Conservation (phyloP, 148 eudicot genomes). For the Fagopyrum homotropicum region DNA sequence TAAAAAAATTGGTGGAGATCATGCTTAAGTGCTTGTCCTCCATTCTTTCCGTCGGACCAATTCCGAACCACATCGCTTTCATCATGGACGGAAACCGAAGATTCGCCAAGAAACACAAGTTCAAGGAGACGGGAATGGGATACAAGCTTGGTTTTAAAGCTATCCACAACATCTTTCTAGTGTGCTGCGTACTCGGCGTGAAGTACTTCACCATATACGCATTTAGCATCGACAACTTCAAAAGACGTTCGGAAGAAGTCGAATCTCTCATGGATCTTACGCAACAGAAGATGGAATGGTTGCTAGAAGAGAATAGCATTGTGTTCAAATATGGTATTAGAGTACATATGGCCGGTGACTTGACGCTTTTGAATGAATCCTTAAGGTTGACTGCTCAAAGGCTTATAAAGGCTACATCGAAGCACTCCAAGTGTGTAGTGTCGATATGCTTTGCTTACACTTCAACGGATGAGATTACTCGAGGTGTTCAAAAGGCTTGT, state of each 20-base stretch:
- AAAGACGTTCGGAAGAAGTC: conserved; percentile 32
- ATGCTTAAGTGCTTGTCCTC: conserved; percentile 16
- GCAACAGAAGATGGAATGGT: conserved; percentile 26
- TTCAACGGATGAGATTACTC: conserved; percentile 59
- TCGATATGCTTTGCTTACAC: conserved; percentile 56
- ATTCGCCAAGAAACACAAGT: conserved; percentile 22
- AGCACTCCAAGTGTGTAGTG: conserved; percentile 16
- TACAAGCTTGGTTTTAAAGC: conserved; percentile 26
- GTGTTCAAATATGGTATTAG: conserved; percentile 26
- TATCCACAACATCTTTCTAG: conserved; percentile 25
- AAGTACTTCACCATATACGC: conserved; percentile 29
- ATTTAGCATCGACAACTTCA: conserved; percentile 44
- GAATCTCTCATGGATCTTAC: conserved; percentile 26
- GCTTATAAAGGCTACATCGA: conserved; percentile 23
- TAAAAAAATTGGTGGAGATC: neutral
- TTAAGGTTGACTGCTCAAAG: conserved; percentile 24
- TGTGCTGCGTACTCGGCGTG: conserved; percentile 30
- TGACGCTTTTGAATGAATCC: conserved; percentile 23
- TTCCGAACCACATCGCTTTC: conserved; percentile 34
- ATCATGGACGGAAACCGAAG: conserved; percentile 43
- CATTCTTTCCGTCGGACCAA: conserved; percentile 29
- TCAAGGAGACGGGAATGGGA: conserved; percentile 15
- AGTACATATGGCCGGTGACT: conserved; percentile 27
- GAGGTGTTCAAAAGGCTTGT: conserved; percentile 46
- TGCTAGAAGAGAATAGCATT: conserved; percentile 23